phyloP scores from a whole-genome alignment of 805 yeast species.

The Candida loeiensis region DNA sequence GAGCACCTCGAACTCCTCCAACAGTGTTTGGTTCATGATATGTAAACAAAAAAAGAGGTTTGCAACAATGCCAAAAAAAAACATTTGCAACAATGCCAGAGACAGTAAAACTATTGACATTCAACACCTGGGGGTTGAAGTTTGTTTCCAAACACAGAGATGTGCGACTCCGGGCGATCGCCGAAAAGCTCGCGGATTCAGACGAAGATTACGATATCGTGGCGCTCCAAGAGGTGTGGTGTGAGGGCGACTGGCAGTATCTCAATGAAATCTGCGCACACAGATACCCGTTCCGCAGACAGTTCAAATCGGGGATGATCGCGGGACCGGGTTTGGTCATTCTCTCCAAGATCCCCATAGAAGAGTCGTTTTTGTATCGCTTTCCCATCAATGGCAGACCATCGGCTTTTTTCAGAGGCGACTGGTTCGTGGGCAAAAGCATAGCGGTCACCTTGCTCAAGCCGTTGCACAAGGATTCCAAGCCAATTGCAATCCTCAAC shows the following conservation, averaged over 20 bases:
- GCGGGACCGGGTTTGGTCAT: slow-evolving; percentile 93
- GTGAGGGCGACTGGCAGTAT: slow-evolving; percentile 74
- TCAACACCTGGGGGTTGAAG: slow-evolving; percentile 89
- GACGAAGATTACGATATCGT: slow-evolving; percentile 67
- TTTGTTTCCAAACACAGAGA: slow-evolving; percentile 69
- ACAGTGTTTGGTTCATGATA: slow-evolving; percentile 9
- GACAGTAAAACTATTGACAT: slow-evolving; percentile 53
- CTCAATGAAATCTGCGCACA: slow-evolving; percentile 44
- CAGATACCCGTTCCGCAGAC: slow-evolving; percentile 60
- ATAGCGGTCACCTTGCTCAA: slow-evolving; percentile 66
- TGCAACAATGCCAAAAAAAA: not conserved
- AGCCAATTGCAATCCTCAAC: slow-evolving; percentile 74
- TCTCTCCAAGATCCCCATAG: slow-evolving; percentile 79
- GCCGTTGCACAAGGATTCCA: slow-evolving; percentile 44
- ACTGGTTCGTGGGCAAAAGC: slow-evolving; percentile 95
- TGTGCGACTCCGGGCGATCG: slow-evolving; percentile 69
- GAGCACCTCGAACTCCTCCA: slow-evolving; percentile 35
- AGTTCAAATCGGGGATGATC: slow-evolving; percentile 77
- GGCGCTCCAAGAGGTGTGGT: slow-evolving; percentile 96
- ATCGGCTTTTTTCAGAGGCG: slow-evolving; percentile 89
- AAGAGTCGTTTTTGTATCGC: slow-evolving; percentile 69
- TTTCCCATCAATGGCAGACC: slow-evolving; percentile 95
- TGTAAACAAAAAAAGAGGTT: slow-evolving; percentile 1
- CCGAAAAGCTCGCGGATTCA: slow-evolving; percentile 51
- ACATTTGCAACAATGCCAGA: not conserved